Base-by-base conservation (phyloP, 495 filamentous ascomycete genomes). In the Trichodelitschia bisporula region DNA sequence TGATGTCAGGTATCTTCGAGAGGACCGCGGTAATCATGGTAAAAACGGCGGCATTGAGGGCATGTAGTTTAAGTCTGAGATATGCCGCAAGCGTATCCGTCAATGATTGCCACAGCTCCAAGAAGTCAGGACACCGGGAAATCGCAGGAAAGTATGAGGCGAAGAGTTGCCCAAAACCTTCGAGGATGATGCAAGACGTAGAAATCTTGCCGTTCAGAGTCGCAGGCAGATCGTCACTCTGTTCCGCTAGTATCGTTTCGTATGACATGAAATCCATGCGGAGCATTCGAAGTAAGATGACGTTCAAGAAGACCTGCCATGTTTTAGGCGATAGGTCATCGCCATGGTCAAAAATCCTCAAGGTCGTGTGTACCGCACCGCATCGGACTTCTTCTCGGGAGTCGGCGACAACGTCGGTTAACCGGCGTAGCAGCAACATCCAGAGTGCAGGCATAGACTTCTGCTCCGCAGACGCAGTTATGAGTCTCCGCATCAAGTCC, bases 261-360 rank as follows among this genome's bases (percentile, higher is more conserved):
- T n/a, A n/a, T n/a, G n/a, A n/a, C n/a, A n/a, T n/a, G n/a, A n/a
- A 31, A 49, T 58, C 45, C 43, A 45, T 51, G 30, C 63, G 54
- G 27, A 89, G 54, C 56, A 91, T 68, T 24, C 61, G 62, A 42
- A 84, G 78, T 5, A 91, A 57, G 4, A 91, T 72, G 6, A 66
- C 64, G 33, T 72, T 70, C 29, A 91, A 61, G 45, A 79, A 91
- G 28, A 82, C 56, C 19, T 67, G 69, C 84, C 82, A 92, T 8
- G 80, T 72, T 40, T 71, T 62, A 0, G 75, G 63, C 8, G 63
- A 68, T 9, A 95, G 59, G 29, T 72, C 69, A 40, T 84, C 77
- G 17, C 76, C 82, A 3, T 77, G 80, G 50, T 89, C 77, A 38
- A 95, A 80, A 30, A 95, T 93, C 21, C 82, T 62, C 32, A 93